Base-by-base conservation (phyloP, 2,329 filamentous ascomycete species). In the Cercospora janseana region DNA sequence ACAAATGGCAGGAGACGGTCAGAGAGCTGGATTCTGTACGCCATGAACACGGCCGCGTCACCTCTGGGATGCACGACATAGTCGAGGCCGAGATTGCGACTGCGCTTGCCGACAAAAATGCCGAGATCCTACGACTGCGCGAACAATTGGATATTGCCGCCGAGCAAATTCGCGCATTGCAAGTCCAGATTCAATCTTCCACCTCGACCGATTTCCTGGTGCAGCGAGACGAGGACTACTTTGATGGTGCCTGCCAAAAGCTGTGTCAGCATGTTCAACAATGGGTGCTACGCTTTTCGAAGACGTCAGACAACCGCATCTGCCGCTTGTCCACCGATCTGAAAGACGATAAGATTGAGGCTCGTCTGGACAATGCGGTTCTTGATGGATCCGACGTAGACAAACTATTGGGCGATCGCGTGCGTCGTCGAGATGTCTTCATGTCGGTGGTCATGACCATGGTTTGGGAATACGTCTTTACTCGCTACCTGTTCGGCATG, bases 391-490 rank as follows among this genome's bases (percentile, higher is more conserved):
- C 89, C 37, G 91, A 97, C 66, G 90, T 95, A 56, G 90, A 97
- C 70, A 75, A 78, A 51, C 93, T 95, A 65, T 83, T 98, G 41
- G 80, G 81, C 59, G 92, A 98, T 68, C 87, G 94, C 29, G 86
- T 96, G 47, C 85, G 81, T 64, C 85, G 93, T 54, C 84, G 92
- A 53, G 92, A 97, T 68, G 85, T 97, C 51, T 96, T 98, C 78
- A 96, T 97, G 89, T 93, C 90, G 28, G 90, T 98, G 70, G 88
- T 92, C 49, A 97, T 97, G 91, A 93, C 87, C 55, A 96, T 98
- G 90, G 85, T 98, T 44, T 98, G 91, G 91, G 93, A 98, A 70
- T 96, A 94, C 66, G 85, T 98, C 67, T 98, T 98, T 68, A 96
- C 92, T 6, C 84, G 93, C 57, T 98, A 98, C 69, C 83, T 98